Percentiles rank a stretch among this genome's conserved stretches.
Conservation (phyloP, 768 basidiomycete species). For the Holtermannia corniformis region DNA sequence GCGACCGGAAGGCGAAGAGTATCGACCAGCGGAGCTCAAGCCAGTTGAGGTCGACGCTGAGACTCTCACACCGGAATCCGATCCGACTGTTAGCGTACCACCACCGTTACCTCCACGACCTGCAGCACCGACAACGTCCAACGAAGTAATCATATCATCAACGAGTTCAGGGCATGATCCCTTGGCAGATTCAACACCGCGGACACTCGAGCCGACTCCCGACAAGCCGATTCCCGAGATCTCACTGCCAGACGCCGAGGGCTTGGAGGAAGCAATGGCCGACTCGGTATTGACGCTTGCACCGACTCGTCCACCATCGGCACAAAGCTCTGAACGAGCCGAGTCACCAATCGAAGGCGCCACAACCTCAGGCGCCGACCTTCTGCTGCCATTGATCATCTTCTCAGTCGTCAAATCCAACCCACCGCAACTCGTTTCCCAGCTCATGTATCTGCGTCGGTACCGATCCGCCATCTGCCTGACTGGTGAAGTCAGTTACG, state of each 20-base stretch:
- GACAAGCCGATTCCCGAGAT: constrained; percentile 13
- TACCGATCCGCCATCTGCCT: constrained; percentile 51
- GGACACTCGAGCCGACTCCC: background rate
- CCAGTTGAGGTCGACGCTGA: too few relatives aligned
- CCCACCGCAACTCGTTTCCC: constrained; percentile 68
- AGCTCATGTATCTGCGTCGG: constrained; percentile 48
- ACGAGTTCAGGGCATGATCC: constrained; percentile 3
- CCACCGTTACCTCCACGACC: background rate
- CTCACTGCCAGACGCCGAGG: constrained; percentile 12
- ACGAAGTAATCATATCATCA: background rate
- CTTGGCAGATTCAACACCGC: constrained; percentile 6
- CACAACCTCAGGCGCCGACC: constrained; percentile 52
- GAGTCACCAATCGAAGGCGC: constrained; percentile 2
- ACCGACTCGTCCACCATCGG: background rate
- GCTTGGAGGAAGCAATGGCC: constrained; percentile 35
- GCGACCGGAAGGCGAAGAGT: constrained; percentile 51
- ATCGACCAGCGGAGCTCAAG: constrained; percentile 9
- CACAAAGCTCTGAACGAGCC: constrained; percentile 1
- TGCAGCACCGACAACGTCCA: background rate
- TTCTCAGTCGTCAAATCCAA: constrained; percentile 90
- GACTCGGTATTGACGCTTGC: constrained; percentile 25
- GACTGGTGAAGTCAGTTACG: constrained; percentile 81
- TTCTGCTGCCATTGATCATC: constrained; percentile 86
- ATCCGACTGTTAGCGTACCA: background rate
- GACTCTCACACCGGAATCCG: background rate